Evolutionary conservation across 108 stramenopile species (phyloP).

Genomic region (Epithemia pelagica): DNA sequence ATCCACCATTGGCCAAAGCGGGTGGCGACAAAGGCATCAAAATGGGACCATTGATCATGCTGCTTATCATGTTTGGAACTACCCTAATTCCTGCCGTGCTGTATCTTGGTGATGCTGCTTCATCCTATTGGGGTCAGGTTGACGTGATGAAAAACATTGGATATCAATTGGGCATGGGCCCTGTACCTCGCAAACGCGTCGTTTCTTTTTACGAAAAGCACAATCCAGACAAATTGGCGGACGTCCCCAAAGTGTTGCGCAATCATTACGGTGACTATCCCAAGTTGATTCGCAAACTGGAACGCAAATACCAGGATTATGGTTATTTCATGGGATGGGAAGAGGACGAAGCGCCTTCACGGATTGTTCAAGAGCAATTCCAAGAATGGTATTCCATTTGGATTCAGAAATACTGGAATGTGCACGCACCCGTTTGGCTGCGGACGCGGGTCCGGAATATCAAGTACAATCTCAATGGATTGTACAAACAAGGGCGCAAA

Average conservation of each 20-base stretch:
- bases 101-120: conserved; percentile 58
- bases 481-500: conserved; percentile 60
- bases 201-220: conserved; percentile 89
- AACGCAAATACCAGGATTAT: conserved; percentile 88
- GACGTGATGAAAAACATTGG: conserved; percentile 61
- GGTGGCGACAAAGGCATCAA: conserved; percentile 55
- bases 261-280: conserved; percentile 90
- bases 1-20: conserved; percentile 15
- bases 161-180: conserved; percentile 70
- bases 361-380: conserved; percentile 58
- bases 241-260: conserved; percentile 63
- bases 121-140: conserved; percentile 43
- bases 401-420: conserved; percentile 51
- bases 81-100: conserved; percentile 74
- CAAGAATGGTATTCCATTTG: conserved; percentile 49
- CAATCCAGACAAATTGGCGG: conserved; percentile 70
- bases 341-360: conserved; percentile 75
- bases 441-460: conserved; percentile 73
- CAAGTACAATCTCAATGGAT: conserved; percentile 58
- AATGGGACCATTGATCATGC: conserved; percentile 64
- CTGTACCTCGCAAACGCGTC: conserved; percentile 76
- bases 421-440: conserved; percentile 62
- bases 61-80: conserved; percentile 77
- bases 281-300: conserved; percentile 72
- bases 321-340: conserved; percentile 90